Base-by-base conservation (phyloP, 2,329 filamentous ascomycete genomes). In the Pseudogymnoascus sp. region DNA sequence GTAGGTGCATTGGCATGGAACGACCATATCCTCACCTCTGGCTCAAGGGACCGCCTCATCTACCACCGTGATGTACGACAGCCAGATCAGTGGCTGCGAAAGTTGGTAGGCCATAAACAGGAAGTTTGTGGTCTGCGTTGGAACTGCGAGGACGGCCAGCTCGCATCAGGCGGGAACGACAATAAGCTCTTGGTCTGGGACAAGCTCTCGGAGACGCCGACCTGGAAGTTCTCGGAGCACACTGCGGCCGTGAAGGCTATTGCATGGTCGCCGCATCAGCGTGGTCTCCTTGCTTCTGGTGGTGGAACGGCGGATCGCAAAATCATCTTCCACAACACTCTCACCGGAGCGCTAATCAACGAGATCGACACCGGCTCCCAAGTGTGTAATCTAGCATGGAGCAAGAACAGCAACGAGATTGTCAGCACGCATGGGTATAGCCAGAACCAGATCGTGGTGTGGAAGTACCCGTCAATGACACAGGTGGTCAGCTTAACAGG, bases 111-210 rank as follows among this genome's bases (percentile, higher is more conserved):
- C 6, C 94, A 99, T 75, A 99, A 97, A 74, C 94, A 99, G 76
- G 94, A 99, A 76, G 91, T 99, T 10, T 99, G 94, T 72, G 94
- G 94, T 7, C 78, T 99, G 59, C 92, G 92, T 70, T 99, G 94
- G 94, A 99, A 99, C 70, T 90, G 89, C 62, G 92, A 97, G 68
- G 93, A 97, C 70, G 90, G 92, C 4, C 94, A 99, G 73, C 82
- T 99, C 27, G 94, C 94, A 10, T 96, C 90, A 61, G 94, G 94
- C 59, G 94, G 94, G 5, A 99, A 99, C 74, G 94, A 99, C 78
- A 99, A 99, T 78, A 97, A 97, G 73, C 81, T 99, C 52, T 94
- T 97, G 84, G 92, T 99, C 25, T 99, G 94, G 94, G 94, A 99
- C 70, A 95, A 95, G 72, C 82, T 97, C 63, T 90, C 87, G n/a